Percentiles rank a stretch among this genome's conserved stretches.
phyloP scores from a whole-genome alignment of 2,329 filamentous ascomycete genomes.

The Sarocladium oryzae region DNA sequence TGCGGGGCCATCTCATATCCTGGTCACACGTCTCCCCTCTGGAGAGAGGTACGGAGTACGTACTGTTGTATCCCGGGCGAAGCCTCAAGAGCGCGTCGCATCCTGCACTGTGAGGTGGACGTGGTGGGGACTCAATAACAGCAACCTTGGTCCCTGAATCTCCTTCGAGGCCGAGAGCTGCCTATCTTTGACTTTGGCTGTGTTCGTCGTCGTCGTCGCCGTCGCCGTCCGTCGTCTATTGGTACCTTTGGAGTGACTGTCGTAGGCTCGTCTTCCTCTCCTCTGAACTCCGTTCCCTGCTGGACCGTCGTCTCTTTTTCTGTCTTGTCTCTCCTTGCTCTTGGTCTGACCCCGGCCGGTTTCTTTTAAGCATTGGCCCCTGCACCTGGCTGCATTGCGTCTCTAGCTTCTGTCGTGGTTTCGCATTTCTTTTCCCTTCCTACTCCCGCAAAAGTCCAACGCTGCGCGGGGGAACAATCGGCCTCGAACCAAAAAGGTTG shows the following conservation, averaged over 20 bases:
- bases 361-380: background rate
- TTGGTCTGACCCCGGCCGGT: background rate
- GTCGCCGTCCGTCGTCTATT: background rate
- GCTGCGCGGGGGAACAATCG: background rate
- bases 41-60: background rate
- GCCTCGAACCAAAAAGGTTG: background rate
- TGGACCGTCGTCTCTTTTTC: background rate
- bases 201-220: background rate
- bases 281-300: background rate
- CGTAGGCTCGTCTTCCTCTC: background rate
- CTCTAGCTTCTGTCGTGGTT: background rate
- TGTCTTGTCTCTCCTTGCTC: constrained; percentile 3
- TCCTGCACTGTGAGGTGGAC: background rate
- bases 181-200: constrained; percentile 1
- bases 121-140: constrained; percentile 4
- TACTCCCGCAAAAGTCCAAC: background rate
- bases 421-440: constrained; percentile 8
- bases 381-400: constrained; percentile 2
- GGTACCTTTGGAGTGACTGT: background rate
- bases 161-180: background rate
- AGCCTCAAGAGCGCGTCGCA: constrained; percentile 1
- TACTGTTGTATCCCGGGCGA: constrained; percentile 3
- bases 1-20: background rate
- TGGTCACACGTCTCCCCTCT: background rate
- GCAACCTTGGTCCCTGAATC: constrained; percentile 8